Percentiles rank a stretch among this genome's conserved stretches.
Evolutionary conservation across 2,329 filamentous ascomycete species (phyloP).

Genomic region (Parastagonospora avenae): DNA sequence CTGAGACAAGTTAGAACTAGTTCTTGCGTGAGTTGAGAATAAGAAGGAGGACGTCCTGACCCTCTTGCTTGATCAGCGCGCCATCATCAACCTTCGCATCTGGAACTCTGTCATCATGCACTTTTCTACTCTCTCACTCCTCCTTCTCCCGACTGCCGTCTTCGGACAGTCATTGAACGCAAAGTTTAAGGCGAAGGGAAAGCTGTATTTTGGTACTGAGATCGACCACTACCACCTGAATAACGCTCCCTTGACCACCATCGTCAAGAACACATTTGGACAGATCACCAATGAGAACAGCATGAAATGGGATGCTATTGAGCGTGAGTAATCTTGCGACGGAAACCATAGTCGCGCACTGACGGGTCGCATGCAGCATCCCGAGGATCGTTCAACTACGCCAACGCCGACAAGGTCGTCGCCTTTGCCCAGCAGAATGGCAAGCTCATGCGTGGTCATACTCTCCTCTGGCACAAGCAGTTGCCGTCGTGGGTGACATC

Average conservation of each 20-base stretch:
- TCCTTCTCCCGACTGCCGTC: neutral
- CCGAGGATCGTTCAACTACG: neutral
- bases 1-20: neutral
- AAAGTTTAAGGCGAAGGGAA: slow-evolving; percentile 2
- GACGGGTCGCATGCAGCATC: neutral
- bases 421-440: slow-evolving; percentile 11
- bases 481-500: neutral
- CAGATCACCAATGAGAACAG: neutral
- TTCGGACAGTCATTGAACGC: neutral
- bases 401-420: slow-evolving; percentile 12
- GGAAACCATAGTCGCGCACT: neutral
- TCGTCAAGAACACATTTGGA: slow-evolving; percentile 1
- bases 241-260: neutral
- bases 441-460: slow-evolving; percentile 16
- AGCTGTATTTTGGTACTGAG: slow-evolving; percentile 2
- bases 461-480: slow-evolving; percentile 7
- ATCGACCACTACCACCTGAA: slow-evolving; percentile 2
- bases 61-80: neutral
- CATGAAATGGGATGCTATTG: slow-evolving; percentile 2
- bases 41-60: neutral
- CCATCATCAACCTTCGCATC: neutral
- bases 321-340: neutral
- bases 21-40: neutral
- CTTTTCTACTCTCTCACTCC: neutral
- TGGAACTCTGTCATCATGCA: neutral